A percentile compares a stretch with the other conserved stretches of the same genome.
These are phyloP conservation scores for Solanum piurae DNA, from an alignment of 257 asterid species.

Conservation along the genomic window DNA sequence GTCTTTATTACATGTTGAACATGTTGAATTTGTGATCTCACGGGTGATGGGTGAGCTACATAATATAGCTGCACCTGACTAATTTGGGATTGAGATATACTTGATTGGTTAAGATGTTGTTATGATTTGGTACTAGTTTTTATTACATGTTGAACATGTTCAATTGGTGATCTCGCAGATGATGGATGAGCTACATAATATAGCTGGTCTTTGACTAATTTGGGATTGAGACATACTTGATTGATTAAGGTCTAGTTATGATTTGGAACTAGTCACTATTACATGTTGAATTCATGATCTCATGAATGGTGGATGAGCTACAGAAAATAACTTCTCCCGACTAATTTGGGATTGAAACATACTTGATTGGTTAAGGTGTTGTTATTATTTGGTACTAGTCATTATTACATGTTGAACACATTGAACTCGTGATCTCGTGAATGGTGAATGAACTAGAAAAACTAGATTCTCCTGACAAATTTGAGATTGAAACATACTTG, in stretches of 20 bases:
- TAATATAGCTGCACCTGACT: not conserved
- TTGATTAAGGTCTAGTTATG: too few species aligned
- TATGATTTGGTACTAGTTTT: not conserved
- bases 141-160: not conserved
- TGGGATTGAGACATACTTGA: not conserved
- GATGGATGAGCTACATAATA: not conserved
- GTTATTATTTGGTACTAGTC: not conserved
- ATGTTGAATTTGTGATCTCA: not conserved
- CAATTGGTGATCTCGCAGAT: not conserved
- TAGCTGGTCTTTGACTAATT: not conserved
- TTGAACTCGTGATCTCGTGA: not conserved
- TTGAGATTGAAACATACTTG: not conserved
- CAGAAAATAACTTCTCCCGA: too few species aligned
- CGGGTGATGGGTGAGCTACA: not conserved
- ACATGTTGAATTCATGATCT: too few species aligned
- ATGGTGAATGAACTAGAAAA: not conserved
- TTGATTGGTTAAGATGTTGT: not conserved
- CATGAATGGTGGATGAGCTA: too few species aligned
- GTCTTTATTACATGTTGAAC: not conserved
- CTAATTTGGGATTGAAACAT: too few species aligned
- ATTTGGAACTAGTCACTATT: too few species aligned
- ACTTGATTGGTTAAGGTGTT: too few species aligned
- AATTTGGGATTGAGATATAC: not conserved
- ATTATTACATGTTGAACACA: not conserved
- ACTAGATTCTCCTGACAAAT: not conserved